A percentile compares a stretch with the other conserved stretches of the same genome.
Conservation (phyloP, 192 early-diverging fungal genomes). For the Mortierella claussenii region DNA sequence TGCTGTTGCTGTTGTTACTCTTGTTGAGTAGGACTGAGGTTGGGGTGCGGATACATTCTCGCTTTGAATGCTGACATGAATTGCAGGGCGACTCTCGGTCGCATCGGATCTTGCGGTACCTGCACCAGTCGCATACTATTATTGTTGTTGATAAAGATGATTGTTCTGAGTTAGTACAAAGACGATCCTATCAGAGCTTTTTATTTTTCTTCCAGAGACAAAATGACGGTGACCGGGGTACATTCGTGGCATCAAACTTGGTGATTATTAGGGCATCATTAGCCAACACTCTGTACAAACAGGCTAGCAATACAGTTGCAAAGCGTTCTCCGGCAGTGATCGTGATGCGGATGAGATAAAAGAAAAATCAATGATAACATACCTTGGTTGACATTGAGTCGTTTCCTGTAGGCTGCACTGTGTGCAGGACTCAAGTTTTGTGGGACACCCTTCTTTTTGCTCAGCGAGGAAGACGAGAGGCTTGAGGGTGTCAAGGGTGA, state of each 20-base stretch:
- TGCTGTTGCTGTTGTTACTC: background rate
- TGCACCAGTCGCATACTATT: slow-evolving; percentile 52
- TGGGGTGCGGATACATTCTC: slow-evolving; percentile 50
- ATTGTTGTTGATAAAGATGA: too few relatives aligned
- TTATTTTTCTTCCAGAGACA: too few relatives aligned
- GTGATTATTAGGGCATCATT: too few relatives aligned
- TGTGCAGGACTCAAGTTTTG: slow-evolving; percentile 28
- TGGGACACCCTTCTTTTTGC: slow-evolving; percentile 23
- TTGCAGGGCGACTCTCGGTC: slow-evolving; percentile 51
- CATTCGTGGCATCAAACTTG: too few relatives aligned
- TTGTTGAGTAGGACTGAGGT: slow-evolving; percentile 32
- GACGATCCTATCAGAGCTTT: too few relatives aligned
- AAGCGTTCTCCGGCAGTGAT: too few relatives aligned
- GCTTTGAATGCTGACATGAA: slow-evolving; percentile 50
- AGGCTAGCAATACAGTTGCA: too few relatives aligned
- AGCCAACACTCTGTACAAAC: too few relatives aligned
- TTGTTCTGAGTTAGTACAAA: too few relatives aligned
- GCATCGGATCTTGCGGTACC: slow-evolving; percentile 48
- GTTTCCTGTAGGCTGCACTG: slow-evolving; percentile 41
- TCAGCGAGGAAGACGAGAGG: background rate
- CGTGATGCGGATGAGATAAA: too few relatives aligned
- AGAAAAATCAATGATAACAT: background rate
- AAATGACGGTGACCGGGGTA: too few relatives aligned
- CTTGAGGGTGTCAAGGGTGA: background rate
- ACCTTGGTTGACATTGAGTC: slow-evolving; percentile 54